These are phyloP conservation scores for Monosporascus cannonballus DNA, from an alignment of 2,329 filamentous ascomycete species.

Conservation along the genomic window DNA sequence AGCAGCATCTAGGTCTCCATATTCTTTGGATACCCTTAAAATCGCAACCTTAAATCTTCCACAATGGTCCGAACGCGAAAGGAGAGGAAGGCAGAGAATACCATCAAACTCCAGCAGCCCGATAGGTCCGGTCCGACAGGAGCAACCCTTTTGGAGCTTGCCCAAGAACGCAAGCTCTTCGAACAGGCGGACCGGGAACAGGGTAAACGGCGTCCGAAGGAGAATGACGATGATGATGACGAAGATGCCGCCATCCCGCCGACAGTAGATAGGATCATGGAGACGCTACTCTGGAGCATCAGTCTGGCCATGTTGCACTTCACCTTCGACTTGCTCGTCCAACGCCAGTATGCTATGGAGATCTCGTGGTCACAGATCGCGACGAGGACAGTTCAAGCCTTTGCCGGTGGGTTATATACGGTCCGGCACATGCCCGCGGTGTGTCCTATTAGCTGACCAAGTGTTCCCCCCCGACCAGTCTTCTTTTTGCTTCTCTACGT, in stretches of 20 bases:
- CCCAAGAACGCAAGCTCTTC: slow-evolving; percentile 57
- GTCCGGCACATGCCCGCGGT: too few species aligned
- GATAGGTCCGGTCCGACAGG: slow-evolving; percentile 56
- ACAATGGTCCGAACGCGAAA: slow-evolving; percentile 45
- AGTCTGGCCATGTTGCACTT: slow-evolving; percentile 68
- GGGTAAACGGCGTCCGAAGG: slow-evolving; percentile 25
- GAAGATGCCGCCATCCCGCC: slow-evolving; percentile 30
- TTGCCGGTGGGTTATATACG: slow-evolving; percentile 37
- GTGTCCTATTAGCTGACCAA: too few species aligned
- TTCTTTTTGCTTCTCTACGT: slow-evolving; percentile 50
- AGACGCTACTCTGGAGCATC: slow-evolving; percentile 51
- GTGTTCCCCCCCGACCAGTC: slow-evolving; percentile 30
- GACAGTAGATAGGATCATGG: slow-evolving; percentile 44
- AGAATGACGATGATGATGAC: slow-evolving; percentile 29
- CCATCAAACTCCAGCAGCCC: slow-evolving; percentile 61
- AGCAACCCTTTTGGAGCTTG: slow-evolving; percentile 68
- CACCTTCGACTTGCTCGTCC: slow-evolving; percentile 72
- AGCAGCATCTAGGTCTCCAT: too few species aligned
- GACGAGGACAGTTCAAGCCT: slow-evolving; percentile 45
- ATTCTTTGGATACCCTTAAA: too few species aligned
- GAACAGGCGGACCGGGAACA: slow-evolving; percentile 38
- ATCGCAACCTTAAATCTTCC: slow-evolving; percentile 3
- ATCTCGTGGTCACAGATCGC: slow-evolving; percentile 54
- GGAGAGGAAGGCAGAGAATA: slow-evolving; percentile 36
- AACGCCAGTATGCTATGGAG: slow-evolving; percentile 68